Evolutionary conservation across 148 eudicot genomes (phyloP), one percentile per base, ranked within the genome.

Genomic region (Chenopodium formosanum): DNA sequence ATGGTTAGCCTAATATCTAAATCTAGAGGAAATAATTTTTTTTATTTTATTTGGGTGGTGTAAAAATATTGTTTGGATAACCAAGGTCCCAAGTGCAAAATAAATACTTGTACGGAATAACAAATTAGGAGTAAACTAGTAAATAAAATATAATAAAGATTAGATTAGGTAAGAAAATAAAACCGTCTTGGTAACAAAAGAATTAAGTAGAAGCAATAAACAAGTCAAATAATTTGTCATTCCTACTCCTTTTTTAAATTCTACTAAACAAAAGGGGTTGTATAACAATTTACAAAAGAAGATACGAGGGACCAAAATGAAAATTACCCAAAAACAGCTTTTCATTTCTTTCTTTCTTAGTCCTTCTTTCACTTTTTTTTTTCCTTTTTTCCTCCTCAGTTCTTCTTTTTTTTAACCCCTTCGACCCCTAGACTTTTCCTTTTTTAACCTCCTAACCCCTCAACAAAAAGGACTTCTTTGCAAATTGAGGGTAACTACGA

Each of bases 271-370:
- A 78, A 46, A 8, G 63, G 76, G 71, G 70, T 20, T 12, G 72
- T 60, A n/a, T 74, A 48, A 62, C 83, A 84, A 86, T 79, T 84
- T 86, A 84, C 88, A 83, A 80, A 83, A 75, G 60, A 70, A 25
- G 27, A 60, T 4, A 60, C 40, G 68, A 78, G 70, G 88, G 81
- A 52, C 84, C 50, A 80, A 82, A 85, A 17, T 65, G 75, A 79
- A 83, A 44, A 62, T 81, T 19, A 80, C 75, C 78, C 75, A 79
- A 83, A 74, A 79, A 69, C 63, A 23, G 16, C 66, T 75, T 58
- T 78, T 71, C 80, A 65, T 77, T 80, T 79, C 67, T 13, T 13
- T 62, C 53, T 75, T 63, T 37, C 6, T 40, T 5, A 56, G 16
- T 25, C n/a, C 81, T 62, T 12, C 23, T 60, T 40, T 72, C 40